phyloP scores from a whole-genome alignment of 208 protist species.

The Leishmania major region DNA sequence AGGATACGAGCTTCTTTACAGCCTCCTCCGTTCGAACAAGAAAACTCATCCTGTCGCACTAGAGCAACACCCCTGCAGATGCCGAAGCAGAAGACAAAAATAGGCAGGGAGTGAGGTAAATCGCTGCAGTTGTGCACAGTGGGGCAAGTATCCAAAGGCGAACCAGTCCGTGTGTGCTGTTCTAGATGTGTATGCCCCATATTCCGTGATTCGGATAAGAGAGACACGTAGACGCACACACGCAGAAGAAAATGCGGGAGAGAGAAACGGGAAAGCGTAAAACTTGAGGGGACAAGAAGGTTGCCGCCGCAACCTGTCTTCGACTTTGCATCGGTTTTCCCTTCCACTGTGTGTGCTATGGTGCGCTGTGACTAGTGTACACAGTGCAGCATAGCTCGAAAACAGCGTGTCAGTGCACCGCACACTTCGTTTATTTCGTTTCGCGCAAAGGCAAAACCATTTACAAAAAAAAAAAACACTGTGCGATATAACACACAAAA shows the following conservation, averaged over 20 bases:
- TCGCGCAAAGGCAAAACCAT: background rate
- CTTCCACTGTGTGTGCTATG: background rate
- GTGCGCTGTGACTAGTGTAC: no score
- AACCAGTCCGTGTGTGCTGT: background rate
- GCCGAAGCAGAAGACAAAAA: constrained; percentile 7
- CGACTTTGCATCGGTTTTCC: background rate
- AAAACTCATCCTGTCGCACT: constrained; percentile 34
- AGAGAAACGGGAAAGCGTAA: background rate
- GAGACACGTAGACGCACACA: background rate
- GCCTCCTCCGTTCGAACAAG: constrained; percentile 58
- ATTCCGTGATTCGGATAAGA: no score
- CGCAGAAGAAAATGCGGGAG: background rate
- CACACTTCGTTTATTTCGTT: background rate
- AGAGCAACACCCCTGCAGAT: background rate
- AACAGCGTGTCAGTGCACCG: no score
- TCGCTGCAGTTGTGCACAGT: background rate
- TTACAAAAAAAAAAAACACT: background rate
- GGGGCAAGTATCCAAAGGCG: background rate
- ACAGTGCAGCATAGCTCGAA: background rate
- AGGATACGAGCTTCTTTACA: constrained; percentile 57
- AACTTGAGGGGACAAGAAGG: background rate
- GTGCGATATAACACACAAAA: background rate
- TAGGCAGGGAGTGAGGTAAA: background rate
- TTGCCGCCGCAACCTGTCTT: background rate
- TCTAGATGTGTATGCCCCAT: background rate